Evolutionary conservation across 2,329 filamentous ascomycete genomes (phyloP).

Genomic region (Pseudogymnoascus sp.): DNA sequence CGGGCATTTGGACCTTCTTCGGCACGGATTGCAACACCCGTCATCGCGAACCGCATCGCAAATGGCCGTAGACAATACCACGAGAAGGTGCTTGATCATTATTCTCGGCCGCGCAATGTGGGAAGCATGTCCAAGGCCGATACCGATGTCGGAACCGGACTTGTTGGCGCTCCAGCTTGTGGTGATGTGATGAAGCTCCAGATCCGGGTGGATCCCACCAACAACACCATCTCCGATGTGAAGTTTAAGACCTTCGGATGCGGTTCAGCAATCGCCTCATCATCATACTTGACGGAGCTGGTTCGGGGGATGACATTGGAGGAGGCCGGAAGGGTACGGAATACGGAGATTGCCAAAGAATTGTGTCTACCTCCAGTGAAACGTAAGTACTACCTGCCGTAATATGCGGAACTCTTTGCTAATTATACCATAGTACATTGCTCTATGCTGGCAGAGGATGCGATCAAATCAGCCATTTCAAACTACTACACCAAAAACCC

Average conservation of each 20-base stretch:
- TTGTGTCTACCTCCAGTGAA: constrained; percentile 83
- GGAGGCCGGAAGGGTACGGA: constrained; percentile 85
- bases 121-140: constrained; percentile 75
- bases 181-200: constrained; percentile 93
- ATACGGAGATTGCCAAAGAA: constrained; percentile 97
- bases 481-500: constrained; percentile 92
- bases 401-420: constrained; percentile 15
- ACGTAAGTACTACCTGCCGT: constrained; percentile 46
- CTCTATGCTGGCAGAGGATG: constrained; percentile 87
- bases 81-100: constrained; percentile 64
- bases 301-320: constrained; percentile 95
- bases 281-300: constrained; percentile 88
- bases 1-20: constrained; percentile 14
- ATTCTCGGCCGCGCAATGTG: constrained; percentile 71
- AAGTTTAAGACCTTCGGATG: constrained; percentile 99
- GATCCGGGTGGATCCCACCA: constrained; percentile 83
- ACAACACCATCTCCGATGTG: constrained; percentile 84
- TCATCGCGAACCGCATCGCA: constrained; percentile 15
- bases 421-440: constrained; percentile 60
- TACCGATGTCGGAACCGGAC: constrained; percentile 76
- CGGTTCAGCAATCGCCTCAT: constrained; percentile 88
- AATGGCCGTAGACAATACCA: constrained; percentile 27
- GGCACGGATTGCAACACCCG: constrained; percentile 19
- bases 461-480: constrained; percentile 84
- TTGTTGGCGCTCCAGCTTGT: constrained; percentile 84